These are phyloP conservation scores for Neurospora hispaniola DNA, from an alignment of 495 filamentous ascomycete species.

Conservation along the genomic window DNA sequence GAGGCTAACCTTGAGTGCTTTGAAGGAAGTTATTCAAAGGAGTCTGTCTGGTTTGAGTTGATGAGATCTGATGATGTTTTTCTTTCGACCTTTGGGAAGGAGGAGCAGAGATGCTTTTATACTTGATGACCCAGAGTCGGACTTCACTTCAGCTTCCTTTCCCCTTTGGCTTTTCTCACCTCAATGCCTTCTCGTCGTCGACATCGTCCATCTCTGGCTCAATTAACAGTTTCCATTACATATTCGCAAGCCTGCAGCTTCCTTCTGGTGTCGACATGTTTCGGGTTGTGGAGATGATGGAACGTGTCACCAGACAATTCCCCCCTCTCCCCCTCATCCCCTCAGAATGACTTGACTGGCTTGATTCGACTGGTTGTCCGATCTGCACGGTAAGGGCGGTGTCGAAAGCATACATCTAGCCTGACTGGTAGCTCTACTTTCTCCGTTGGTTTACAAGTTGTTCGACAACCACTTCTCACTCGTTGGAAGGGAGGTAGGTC, in stretches of 20 bases:
- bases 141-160: too few relatives aligned
- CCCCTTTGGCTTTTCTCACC: too few relatives aligned
- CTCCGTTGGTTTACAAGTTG: neutral
- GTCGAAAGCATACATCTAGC: neutral
- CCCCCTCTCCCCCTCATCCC: neutral
- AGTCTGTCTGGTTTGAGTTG: neutral
- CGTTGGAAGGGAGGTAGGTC: neutral
- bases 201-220: neutral
- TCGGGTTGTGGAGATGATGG: neutral
- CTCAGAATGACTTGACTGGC: neutral
- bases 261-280: neutral
- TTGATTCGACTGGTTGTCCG: too few relatives aligned
- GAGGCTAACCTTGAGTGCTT: neutral
- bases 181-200: too few relatives aligned
- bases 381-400: neutral
- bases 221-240: neutral
- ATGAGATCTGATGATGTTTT: neutral
- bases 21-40: neutral
- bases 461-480: neutral
- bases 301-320: neutral
- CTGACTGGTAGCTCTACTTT: neutral
- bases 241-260: neutral
- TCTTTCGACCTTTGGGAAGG: neutral
- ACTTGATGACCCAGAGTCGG: neutral
- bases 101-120: neutral